Evolutionary conservation across 2,329 filamentous ascomycete species (phyloP).

Genomic region (Ceratocystis destructans): DNA sequence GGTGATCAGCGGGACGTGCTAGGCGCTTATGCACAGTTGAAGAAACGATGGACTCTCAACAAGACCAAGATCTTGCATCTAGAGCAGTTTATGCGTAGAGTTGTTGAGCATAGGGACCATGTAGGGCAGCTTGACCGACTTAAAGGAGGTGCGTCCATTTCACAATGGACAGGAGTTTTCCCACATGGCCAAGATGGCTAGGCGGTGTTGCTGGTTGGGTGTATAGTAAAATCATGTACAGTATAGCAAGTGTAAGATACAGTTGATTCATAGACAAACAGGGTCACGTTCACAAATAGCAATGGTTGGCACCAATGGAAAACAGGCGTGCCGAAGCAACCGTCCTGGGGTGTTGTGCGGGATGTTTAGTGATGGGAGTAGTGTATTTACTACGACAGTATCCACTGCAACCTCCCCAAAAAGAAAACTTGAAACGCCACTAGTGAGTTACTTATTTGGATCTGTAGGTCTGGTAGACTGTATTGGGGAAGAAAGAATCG

Average conservation of each 20-base stretch:
- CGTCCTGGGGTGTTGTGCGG: background rate
- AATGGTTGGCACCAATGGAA: background rate
- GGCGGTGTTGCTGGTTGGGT: background rate
- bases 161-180: slow-evolving; percentile 15
- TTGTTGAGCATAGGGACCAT: slow-evolving; percentile 14
- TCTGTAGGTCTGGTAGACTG: slow-evolving; percentile 40
- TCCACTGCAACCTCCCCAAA: background rate
- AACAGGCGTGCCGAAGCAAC: background rate
- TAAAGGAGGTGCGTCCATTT: background rate
- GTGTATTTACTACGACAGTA: slow-evolving; percentile 11
- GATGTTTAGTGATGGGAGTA: slow-evolving; percentile 6
- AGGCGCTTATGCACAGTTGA: slow-evolving; percentile 40
- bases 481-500: background rate
- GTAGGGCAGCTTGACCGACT: slow-evolving; percentile 3
- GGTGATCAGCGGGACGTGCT: slow-evolving; percentile 38
- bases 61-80: slow-evolving; percentile 37
- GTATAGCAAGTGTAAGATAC: slow-evolving; percentile 9
- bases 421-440: background rate
- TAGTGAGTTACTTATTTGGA: slow-evolving; percentile 24
- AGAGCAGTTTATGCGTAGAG: slow-evolving; percentile 28
- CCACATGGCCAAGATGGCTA: background rate
- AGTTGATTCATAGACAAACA: background rate
- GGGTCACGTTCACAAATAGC: background rate
- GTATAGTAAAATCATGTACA: slow-evolving; percentile 4
- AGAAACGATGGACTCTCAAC: slow-evolving; percentile 34